Percentiles rank a stretch among this genome's conserved stretches.
Conservation (phyloP, 2,329 filamentous ascomycete species). For the Verticillium klebahnii region DNA sequence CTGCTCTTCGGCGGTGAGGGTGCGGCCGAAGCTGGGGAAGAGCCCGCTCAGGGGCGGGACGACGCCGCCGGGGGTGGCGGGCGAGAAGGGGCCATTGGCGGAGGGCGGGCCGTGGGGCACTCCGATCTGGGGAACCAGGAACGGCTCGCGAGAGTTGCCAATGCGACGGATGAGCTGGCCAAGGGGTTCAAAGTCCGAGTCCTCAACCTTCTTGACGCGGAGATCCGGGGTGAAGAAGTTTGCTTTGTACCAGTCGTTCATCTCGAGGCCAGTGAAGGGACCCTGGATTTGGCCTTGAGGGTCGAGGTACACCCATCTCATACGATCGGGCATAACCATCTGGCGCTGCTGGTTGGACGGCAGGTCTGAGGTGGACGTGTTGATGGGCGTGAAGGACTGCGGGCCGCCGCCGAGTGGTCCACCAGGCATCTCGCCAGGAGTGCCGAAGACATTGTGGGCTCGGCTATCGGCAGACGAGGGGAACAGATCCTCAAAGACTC, state of each 20-base stretch:
- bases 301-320: slow-evolving; percentile 98
- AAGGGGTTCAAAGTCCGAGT: slow-evolving; percentile 88
- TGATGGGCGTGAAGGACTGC: slow-evolving; percentile 13
- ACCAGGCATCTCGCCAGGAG: slow-evolving; percentile 17
- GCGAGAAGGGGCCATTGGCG: slow-evolving; percentile 43
- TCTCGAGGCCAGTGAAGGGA: slow-evolving; percentile 92
- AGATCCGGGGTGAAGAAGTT: slow-evolving; percentile 96
- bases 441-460: slow-evolving; percentile 21
- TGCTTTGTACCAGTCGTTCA: slow-evolving; percentile 99
- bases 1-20: slow-evolving; percentile 93
- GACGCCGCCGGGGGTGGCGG: slow-evolving; percentile 53
- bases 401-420: slow-evolving; percentile 15
- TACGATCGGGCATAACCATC: slow-evolving; percentile 99
- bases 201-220: slow-evolving; percentile 91
- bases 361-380: slow-evolving; percentile 20
- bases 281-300: slow-evolving; percentile 90
- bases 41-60: slow-evolving; percentile 88
- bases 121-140: slow-evolving; percentile 94
- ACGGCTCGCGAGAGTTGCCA: slow-evolving; percentile 94
- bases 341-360: slow-evolving; percentile 64
- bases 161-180: slow-evolving; percentile 93
- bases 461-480: slow-evolving; percentile 27
- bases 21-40: slow-evolving; percentile 95
- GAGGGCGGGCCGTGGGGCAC: slow-evolving; percentile 78
- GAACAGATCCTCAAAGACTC: slow-evolving; percentile 53